phyloP scores from a whole-genome alignment of 345 rosid species.

The Boechera stricta region DNA sequence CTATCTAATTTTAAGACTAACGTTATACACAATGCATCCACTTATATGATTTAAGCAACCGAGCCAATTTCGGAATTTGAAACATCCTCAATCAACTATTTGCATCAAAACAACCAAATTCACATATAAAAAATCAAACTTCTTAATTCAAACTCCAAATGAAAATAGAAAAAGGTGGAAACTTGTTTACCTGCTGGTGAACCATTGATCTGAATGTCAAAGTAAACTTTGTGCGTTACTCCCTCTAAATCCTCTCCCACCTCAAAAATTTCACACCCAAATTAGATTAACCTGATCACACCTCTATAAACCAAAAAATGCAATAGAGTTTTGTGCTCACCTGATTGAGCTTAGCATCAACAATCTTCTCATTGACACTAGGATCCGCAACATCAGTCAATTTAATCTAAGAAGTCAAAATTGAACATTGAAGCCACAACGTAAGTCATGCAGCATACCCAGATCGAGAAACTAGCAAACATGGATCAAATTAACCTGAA shows the following conservation, averaged over 20 bases:
- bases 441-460: background rate
- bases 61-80: background rate
- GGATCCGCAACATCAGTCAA: constrained; percentile 59
- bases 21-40: background rate
- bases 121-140: background rate
- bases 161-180: background rate
- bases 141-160: background rate
- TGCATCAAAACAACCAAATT: constrained; percentile 1
- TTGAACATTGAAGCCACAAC: background rate
- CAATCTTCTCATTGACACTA: constrained; percentile 43
- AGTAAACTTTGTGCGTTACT: constrained; percentile 86
- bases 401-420: constrained; percentile 51
- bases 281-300: constrained; percentile 12
- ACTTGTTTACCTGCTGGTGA: constrained; percentile 65
- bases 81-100: constrained; percentile 1
- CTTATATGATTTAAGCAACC: constrained; percentile 10
- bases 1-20: constrained; percentile 5
- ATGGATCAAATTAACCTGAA: constrained; percentile 58
- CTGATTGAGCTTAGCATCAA: constrained; percentile 42
- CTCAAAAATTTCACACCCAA: constrained; percentile 38
- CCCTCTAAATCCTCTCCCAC: constrained; percentile 60
- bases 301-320: background rate
- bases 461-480: background rate
- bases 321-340: constrained; percentile 27
- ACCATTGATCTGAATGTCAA: constrained; percentile 88